Evolutionary conservation across 768 basidiomycete genomes (phyloP), one percentile per base, ranked within the genome.

Genomic region (Mycena epipterygia): DNA sequence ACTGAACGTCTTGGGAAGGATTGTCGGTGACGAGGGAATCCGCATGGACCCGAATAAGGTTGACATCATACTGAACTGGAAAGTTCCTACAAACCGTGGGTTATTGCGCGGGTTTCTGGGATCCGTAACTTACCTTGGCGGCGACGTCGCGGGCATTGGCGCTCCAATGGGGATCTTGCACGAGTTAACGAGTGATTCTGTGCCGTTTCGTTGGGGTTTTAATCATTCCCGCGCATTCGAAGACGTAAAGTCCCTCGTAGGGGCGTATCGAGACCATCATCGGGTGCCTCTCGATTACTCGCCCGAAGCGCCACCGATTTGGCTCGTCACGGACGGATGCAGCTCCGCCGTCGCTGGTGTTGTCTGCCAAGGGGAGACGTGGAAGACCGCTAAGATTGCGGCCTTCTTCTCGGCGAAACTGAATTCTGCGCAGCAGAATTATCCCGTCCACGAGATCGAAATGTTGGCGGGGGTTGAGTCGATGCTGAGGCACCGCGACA

Each of bases 81-180:
- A 35, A n/a, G n/a, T n/a, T n/a, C n/a, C n/a, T n/a, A n/a, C n/a
- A n/a, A n/a, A n/a, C n/a, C n/a, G n/a, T n/a, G n/a, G n/a, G n/a
- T n/a, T n/a, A n/a, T n/a, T n/a, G n/a, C n/a, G n/a, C n/a, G n/a
- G n/a, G n/a, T n/a, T n/a, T n/a, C n/a, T n/a, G n/a, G n/a, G n/a
- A n/a, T n/a, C n/a, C n/a, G n/a, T n/a, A n/a, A n/a, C n/a, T 0
- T 82, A 78, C 55, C 67, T 83, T 0, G 80, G 78, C 0, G 65
- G 67, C 35, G 79, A 79, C n/a, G 73, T 75, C 11, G 32, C 61
- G 0, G 64, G 63, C 0, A 61, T 82, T 2, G 58, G 77, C 0
- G 9, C 81, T 76, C 63, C 71, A 79, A 4, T 79, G 79, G 14
- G 65, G 67, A 41, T 79, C 74, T n/a, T 76, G 72, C 35, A 82